Evolutionary conservation across 1,139 yeast species (phyloP).

Genomic region (Pichia sp.): DNA sequence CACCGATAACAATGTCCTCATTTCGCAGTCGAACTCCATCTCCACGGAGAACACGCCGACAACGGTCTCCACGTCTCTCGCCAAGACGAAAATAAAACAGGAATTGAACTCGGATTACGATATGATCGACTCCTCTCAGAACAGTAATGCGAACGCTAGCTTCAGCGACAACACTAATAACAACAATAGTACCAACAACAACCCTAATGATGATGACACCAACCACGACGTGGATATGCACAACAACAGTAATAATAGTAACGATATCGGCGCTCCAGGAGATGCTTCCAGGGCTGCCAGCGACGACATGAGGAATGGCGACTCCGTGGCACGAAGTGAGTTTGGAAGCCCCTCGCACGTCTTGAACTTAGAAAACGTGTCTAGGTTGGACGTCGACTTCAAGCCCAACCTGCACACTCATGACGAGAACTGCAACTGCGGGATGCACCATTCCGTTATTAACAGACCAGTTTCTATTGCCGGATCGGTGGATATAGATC

Average conservation of each 20-base stretch:
- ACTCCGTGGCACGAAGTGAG: not conserved
- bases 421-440: conserved; percentile 54
- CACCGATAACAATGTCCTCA: conserved; percentile 19
- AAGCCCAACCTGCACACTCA: conserved; percentile 34
- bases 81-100: not conserved
- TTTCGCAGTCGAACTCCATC: not conserved
- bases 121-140: not conserved
- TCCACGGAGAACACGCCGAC: not conserved
- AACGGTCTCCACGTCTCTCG: not conserved
- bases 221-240: not conserved
- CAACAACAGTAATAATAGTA: not conserved
- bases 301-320: not conserved
- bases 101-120: not conserved
- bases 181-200: not conserved
- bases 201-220: not conserved
- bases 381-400: conserved; percentile 1
- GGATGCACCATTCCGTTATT: conserved; percentile 50
- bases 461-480: conserved; percentile 64
- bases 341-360: conserved; percentile 4
- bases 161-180: not conserved
- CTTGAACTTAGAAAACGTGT: conserved; percentile 9
- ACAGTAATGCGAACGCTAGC: not conserved
- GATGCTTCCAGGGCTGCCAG: not conserved
- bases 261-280: too few relatives aligned
- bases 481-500: conserved; percentile 48